Evolutionary conservation across 495 filamentous ascomycete species (phyloP), one percentile per base, ranked within the genome.

Genomic region (Rostrohypoxylon terebratum): DNA sequence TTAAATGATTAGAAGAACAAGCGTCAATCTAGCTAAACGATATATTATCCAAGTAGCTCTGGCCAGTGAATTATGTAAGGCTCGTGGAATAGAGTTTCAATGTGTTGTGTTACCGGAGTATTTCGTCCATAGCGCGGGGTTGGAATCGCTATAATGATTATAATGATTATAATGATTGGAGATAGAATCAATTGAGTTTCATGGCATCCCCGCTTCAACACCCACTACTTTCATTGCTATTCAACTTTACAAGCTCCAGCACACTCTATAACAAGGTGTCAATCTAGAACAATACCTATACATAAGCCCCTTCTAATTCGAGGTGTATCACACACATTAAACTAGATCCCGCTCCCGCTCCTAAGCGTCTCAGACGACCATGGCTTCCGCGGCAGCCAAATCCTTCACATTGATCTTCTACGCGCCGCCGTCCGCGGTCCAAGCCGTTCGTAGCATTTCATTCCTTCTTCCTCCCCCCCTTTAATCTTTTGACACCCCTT

Each of bases 351-450:
- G 28, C 28, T 28, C 28, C 28, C 28, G 28, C 28, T 28, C 28
- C 28, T 28, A 28, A 28, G 28, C 28, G 28, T 28, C 28, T 28
- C 28, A 28, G 28, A 34, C 40, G 28, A 34, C 40, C 38, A 67
- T 67, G 58, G 58, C 58, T n/a, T 40, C 51, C 14, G n/a, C 51
- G 23, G 55, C 58, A 18, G 55, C 31, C 2, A 55, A 61, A 16
- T 63, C 54, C 57, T 81, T 76, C 71, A 75, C 72, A 45, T 84
- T 92, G 9, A 77, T 90, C 66, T 92, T 90, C 84, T 84, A 82
- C 78, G 83, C 84, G 14, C 90, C 89, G 5, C 77, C 75, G 0
- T 42, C 81, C 9, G 75, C 83, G 9, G 79, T 90, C 45, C 72
- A 83, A 34, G 75, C 80, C 13, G 55, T 59, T 42, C 55, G 55